A percentile compares a stretch with the other conserved stretches of the same genome.
These are phyloP conservation scores for Mallotus nudiflorus DNA, from an alignment of 345 rosid genomes.

Conservation along the genomic window DNA sequence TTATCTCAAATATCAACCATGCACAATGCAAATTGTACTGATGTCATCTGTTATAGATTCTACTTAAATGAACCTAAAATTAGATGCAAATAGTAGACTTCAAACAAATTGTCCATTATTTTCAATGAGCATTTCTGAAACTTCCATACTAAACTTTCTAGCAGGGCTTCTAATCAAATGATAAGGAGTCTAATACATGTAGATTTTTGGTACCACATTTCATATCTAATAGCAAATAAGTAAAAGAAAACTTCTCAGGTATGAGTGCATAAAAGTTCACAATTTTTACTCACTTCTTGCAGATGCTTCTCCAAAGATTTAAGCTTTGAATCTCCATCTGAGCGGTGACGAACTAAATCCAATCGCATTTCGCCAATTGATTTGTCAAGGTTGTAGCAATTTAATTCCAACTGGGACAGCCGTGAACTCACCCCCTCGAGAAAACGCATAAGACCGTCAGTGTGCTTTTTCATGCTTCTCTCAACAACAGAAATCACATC, in stretches of 20 bases:
- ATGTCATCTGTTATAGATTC: not conserved
- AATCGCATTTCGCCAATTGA: conserved; percentile 91
- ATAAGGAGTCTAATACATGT: not conserved
- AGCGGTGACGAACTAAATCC: conserved; percentile 66
- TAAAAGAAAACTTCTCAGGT: not conserved
- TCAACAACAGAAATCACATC: conserved; percentile 68
- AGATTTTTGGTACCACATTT: not conserved
- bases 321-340: conserved; percentile 79
- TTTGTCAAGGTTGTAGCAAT: conserved; percentile 94
- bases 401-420: conserved; percentile 82
- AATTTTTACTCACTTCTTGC: conserved; percentile 66
- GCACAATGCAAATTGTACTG: not conserved
- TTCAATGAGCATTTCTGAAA: no score
- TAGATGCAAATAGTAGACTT: not conserved
- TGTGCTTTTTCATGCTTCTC: conserved; percentile 72
- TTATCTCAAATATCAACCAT: not conserved
- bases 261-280: not conserved
- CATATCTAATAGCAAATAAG: not conserved
- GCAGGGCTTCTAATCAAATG: not conserved
- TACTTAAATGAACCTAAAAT: not conserved
- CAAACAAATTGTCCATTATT: no score
- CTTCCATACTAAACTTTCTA: not conserved
- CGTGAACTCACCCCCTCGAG: conserved; percentile 98
- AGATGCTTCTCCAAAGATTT: conserved; percentile 87
- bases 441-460: conserved; percentile 81